phyloP scores from a whole-genome alignment of 192 early-diverging fungal genomes.

The Backusella circina region DNA sequence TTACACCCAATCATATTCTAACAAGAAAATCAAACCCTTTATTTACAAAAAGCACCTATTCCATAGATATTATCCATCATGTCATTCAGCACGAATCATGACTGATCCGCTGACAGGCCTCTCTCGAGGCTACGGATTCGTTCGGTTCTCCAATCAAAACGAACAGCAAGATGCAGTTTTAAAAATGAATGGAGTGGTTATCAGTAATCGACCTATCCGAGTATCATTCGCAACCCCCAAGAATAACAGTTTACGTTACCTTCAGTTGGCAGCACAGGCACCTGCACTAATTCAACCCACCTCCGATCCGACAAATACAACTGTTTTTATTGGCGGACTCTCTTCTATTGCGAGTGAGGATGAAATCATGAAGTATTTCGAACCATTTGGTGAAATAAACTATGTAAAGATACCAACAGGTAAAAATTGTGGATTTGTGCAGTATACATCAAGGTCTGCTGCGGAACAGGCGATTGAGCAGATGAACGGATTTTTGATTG shows the following conservation, averaged over 20 bases:
- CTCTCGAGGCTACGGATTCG: slow-evolving; percentile 93
- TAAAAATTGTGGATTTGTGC: slow-evolving; percentile 96
- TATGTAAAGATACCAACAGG: slow-evolving; percentile 95
- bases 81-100: slow-evolving; percentile 92
- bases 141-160: slow-evolving; percentile 81
- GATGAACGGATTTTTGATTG: slow-evolving; percentile 87
- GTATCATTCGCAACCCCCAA: slow-evolving; percentile 90
- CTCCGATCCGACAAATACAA: slow-evolving; percentile 89
- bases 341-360: slow-evolving; percentile 77
- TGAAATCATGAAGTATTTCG: slow-evolving; percentile 80
- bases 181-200: slow-evolving; percentile 86
- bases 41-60: slow-evolving; percentile 32
- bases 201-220: slow-evolving; percentile 86
- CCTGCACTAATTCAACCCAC: slow-evolving; percentile 55
- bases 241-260: slow-evolving; percentile 74
- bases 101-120: slow-evolving; percentile 79
- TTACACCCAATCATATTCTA: slow-evolving; percentile 12
- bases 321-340: slow-evolving; percentile 96
- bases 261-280: slow-evolving; percentile 74
- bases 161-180: slow-evolving; percentile 86
- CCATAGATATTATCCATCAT: slow-evolving; percentile 78
- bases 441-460: slow-evolving; percentile 74
- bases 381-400: slow-evolving; percentile 85
- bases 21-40: neutral
- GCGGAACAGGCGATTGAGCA: slow-evolving; percentile 90